phyloP scores from a whole-genome alignment of 441 rosid genomes.

The Hura crepitans region DNA sequence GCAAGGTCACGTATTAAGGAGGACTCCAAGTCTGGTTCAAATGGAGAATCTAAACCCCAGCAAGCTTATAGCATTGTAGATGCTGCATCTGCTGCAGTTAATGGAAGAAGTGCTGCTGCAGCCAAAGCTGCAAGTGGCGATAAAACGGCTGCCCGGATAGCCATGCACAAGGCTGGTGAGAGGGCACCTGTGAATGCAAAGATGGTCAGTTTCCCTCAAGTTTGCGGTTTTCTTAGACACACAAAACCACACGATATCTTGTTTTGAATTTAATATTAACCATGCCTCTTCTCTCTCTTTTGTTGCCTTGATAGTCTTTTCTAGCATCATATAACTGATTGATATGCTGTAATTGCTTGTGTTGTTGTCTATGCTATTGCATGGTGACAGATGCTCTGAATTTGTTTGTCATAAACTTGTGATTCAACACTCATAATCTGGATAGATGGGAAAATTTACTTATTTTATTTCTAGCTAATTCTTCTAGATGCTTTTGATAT shows the following conservation, averaged over 20 bases:
- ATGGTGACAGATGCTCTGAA: background rate
- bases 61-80: constrained; percentile 75
- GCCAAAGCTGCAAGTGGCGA: constrained; percentile 77
- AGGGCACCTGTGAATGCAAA: constrained; percentile 76
- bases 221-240: constrained; percentile 11
- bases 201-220: constrained; percentile 49
- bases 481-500: background rate
- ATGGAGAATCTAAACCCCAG: constrained; percentile 46
- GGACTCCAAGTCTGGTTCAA: constrained; percentile 45
- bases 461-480: background rate
- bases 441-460: background rate
- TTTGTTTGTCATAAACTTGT: background rate
- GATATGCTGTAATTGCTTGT: constrained; percentile 2
- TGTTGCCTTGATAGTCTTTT: constrained; percentile 1
- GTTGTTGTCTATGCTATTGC: background rate
- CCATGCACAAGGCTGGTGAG: constrained; percentile 97
- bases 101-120: constrained; percentile 91
- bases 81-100: constrained; percentile 94
- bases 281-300: background rate
- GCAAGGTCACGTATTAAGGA: constrained; percentile 75
- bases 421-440: background rate
- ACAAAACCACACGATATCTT: background rate
- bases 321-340: background rate
- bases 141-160: constrained; percentile 90
- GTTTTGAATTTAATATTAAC: constrained; percentile 10